Evolutionary conservation across 2,329 filamentous ascomycete genomes (phyloP).

Genomic region (Elsinoe perseae): DNA sequence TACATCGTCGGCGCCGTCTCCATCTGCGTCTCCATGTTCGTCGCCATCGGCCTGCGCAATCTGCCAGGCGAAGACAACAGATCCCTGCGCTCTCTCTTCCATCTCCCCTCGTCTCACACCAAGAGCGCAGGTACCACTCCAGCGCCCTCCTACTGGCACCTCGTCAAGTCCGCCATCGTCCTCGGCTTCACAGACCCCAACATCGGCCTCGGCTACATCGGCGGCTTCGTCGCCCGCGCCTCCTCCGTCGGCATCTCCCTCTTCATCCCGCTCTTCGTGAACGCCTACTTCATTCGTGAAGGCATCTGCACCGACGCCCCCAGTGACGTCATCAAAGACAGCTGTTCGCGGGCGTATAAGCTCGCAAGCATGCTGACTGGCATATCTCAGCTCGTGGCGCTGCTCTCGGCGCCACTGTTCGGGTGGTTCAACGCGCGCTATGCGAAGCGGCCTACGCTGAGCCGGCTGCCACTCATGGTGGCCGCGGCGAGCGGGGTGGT

Average conservation of each 20-base stretch:
- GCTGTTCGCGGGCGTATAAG: slow-evolving; percentile 80
- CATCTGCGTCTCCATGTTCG: slow-evolving; percentile 62
- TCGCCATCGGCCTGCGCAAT: slow-evolving; percentile 66
- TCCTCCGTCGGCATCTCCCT: slow-evolving; percentile 92
- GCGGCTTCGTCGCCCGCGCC: slow-evolving; percentile 88
- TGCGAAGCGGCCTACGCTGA: slow-evolving; percentile 39
- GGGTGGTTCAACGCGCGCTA: slow-evolving; percentile 72
- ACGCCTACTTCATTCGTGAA: slow-evolving; percentile 76
- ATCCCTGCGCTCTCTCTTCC: slow-evolving; percentile 47
- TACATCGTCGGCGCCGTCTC: slow-evolving; percentile 74
- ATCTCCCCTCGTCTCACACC: slow-evolving; percentile 34
- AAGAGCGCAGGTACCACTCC: slow-evolving; percentile 26
- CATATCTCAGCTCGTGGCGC: slow-evolving; percentile 75
- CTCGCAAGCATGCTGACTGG: slow-evolving; percentile 82
- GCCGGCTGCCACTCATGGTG: slow-evolving; percentile 64
- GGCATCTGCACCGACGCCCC: slow-evolving; percentile 61
- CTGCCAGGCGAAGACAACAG: slow-evolving; percentile 70
- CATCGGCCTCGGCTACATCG: slow-evolving; percentile 82
- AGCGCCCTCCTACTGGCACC: slow-evolving; percentile 49
- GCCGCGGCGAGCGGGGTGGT: slow-evolving; percentile 66
- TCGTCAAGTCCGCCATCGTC: slow-evolving; percentile 36
- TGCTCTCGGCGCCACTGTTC: slow-evolving; percentile 78
- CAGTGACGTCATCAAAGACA: slow-evolving; percentile 63
- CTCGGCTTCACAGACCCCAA: slow-evolving; percentile 68
- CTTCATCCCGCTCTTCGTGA: slow-evolving; percentile 88